Evolutionary conservation across 164 flowering plant species (phyloP), one percentile per base, ranked within the genome.

Genomic region (Kalanchoe fedtschenkoi): DNA sequence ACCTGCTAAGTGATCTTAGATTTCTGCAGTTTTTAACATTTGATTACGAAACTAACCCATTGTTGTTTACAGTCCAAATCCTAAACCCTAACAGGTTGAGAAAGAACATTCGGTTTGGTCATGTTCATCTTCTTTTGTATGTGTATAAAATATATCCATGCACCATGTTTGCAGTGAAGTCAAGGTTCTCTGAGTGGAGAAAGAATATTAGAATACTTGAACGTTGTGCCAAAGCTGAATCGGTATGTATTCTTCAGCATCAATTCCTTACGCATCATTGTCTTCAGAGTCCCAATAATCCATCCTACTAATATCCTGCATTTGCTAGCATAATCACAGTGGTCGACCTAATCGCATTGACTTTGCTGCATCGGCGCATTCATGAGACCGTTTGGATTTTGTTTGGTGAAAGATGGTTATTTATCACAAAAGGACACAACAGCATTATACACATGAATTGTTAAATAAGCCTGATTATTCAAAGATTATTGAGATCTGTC

Each of bases 161-260:
- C 26, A 26, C 51, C 19, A 10, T 26, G 26, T 26, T 51, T 51
- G 17, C 32, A 10, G 26, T 51, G 16, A 51, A 51, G 16, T 51
- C 56, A 26, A 51, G 56, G 32, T 24, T 51, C 32, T 51, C 26
- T 7, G 4, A 51, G 56, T 51, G 10, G 56, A 29, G 32, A 51
- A 26, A 51, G 32, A 51, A 51, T 51, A 51, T 51, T 51, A 24
- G 56, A 51, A 51, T 24, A 51, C 24, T 9, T 9, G 11, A 26
- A 11, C 13, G 32, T 26, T 26, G 32, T 51, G 32, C 26, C 32
- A 51, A 51, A 24, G 56, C 32, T 51, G 56, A 51, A 51, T 28
- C 13, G 26, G 56, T 51, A 51, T 47, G 29, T 47, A 22, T 47
- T 47, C 54, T 47, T 51, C 22, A 11, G 54, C 54, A 47, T 47